Evolutionary conservation across 208 protist genomes (phyloP), one percentile per base, ranked within the genome.

Genomic region (Leptomonas pyrrhocoris): DNA sequence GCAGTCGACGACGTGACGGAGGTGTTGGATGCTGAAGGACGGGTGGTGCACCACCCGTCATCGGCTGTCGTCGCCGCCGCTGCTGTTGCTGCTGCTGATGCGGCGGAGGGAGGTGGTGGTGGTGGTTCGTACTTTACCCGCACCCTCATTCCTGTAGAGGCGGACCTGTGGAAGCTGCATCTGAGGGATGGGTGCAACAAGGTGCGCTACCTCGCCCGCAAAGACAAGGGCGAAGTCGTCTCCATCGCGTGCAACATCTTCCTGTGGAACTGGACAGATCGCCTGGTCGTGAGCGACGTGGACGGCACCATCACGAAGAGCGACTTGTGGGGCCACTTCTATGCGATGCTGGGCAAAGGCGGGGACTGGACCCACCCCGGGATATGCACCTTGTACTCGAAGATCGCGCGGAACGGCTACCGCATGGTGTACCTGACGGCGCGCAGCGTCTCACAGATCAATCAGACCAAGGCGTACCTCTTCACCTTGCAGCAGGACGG

Each of bases 251-350:
- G 89, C 56, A 85, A 77, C 53, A 91, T 99, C 30, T 99, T 95
- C 65, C 81, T 99, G 18, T 99, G 94, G 93, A 74, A 92, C n/a
- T 81, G 82, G 66, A 84, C 64, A 8, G 86, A 89, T 54, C 95
- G 97, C 57, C 85, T 99, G 70, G 94, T 99, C 31, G 94, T 99
- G 50, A 98, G 93, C 42, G 98, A 99, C 78, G 90, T 99, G 23
- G 98, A 99, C 81, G 98, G 98, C 50, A 99, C 98, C 0, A 98
- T 99, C 65, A 99, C 98, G 1, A 98, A 97, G 75, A 97, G 94
- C 59, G 98, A 99, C 78, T 57, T 98, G 30, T 86, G 95, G 68
- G 98, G 98, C 2, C 98, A 99, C 76, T 82, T 98, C 31, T 92
- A 98, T 53, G 84, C 96, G 18, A 78, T 90, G 18, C 48, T 99